phyloP scores from a whole-genome alignment of 1,284 basidiomycete species.

The Meripilus lineatus region DNA sequence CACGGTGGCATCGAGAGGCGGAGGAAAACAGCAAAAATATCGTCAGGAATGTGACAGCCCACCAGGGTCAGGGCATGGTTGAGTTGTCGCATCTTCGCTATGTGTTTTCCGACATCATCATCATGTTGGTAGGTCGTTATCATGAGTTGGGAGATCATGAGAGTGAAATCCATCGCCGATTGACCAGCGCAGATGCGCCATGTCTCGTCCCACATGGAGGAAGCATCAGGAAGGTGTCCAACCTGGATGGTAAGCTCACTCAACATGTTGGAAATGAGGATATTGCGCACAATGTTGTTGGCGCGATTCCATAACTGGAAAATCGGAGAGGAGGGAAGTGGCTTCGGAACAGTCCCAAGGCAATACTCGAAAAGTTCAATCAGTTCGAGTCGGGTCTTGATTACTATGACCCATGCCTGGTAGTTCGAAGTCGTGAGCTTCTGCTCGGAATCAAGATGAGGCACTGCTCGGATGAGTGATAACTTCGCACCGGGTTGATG shows the following conservation, averaged over 20 bases:
- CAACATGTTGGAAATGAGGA: conserved; percentile 3
- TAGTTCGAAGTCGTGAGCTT: conserved; percentile 3
- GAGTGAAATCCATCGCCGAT: conserved; percentile 1
- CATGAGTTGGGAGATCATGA: not conserved
- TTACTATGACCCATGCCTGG: not conserved
- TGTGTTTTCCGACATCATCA: conserved; percentile 2
- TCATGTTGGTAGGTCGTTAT: not conserved
- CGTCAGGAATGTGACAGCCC: not conserved
- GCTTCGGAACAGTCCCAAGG: not conserved
- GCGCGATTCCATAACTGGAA: not conserved
- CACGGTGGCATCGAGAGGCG: conserved; percentile 1
- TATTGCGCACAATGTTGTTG: not conserved
- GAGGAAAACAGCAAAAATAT: conserved; percentile 2
- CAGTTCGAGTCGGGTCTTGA: not conserved
- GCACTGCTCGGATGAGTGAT: too few relatives aligned
- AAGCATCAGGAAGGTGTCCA: not conserved
- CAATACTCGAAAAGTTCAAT: conserved; percentile 5
- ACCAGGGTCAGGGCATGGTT: not conserved
- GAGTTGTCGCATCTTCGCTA: not conserved
- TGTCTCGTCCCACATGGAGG: conserved; percentile 1
- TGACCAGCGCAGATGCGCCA: not conserved
- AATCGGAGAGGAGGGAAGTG: not conserved
- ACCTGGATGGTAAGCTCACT: not conserved
- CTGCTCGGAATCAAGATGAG: too few relatives aligned
- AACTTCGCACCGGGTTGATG: too few relatives aligned